phyloP scores from a whole-genome alignment of 2,329 filamentous ascomycete genomes.

The Nothopassalora personata region DNA sequence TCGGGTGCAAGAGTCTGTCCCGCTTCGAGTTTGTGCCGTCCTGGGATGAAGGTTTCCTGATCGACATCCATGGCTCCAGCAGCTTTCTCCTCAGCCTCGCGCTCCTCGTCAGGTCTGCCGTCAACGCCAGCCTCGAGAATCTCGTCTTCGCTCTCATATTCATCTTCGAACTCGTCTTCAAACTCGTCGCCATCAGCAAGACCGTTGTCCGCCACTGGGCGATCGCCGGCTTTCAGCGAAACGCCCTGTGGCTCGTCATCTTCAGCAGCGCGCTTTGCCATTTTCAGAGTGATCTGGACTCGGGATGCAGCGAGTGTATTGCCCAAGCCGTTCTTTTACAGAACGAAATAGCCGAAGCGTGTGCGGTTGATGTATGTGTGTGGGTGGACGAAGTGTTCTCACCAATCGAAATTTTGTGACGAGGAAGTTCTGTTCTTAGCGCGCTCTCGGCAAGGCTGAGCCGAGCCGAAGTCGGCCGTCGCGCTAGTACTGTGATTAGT shows the following conservation, averaged over 20 bases:
- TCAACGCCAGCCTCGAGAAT: conserved; percentile 92
- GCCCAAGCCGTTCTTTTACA: conserved; percentile 24
- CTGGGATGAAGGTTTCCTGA: conserved; percentile 91
- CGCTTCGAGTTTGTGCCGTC: conserved; percentile 81
- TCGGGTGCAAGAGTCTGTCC: conserved; percentile 90
- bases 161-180: conserved; percentile 91
- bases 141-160: conserved; percentile 83
- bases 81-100: conserved; percentile 80
- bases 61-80: conserved; percentile 84
- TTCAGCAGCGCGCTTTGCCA: conserved; percentile 59
- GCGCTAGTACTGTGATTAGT: background rate
- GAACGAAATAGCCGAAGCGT: conserved; percentile 20
- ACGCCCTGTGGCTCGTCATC: conserved; percentile 38
- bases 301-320: conserved; percentile 24
- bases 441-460: background rate
- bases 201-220: conserved; percentile 48
- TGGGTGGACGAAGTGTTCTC: background rate
- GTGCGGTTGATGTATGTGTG: conserved; percentile 7
- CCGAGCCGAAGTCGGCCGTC: background rate
- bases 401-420: background rate
- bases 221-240: conserved; percentile 57
- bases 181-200: conserved; percentile 64
- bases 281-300: conserved; percentile 32
- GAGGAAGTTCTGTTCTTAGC: background rate
- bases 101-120: conserved; percentile 83